Base-by-base conservation (phyloP, 2,329 filamentous ascomycete species). In the Penicillium hordei region DNA sequence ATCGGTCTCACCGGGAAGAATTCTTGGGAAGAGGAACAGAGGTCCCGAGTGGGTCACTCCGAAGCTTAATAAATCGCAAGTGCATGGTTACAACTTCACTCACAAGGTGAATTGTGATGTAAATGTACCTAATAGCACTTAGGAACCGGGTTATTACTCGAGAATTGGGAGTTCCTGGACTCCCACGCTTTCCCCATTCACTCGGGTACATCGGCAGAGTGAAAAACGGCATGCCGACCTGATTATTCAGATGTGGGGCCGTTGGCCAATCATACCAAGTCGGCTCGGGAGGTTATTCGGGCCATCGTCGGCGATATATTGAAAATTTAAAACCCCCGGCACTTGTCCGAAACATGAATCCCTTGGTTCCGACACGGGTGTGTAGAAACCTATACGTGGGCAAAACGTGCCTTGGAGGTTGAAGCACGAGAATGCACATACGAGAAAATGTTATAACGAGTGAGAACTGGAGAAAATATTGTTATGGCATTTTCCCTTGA, bases 271-370 rank as follows among this genome's bases (percentile, higher is more conserved):
- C 44, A 60, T 44, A 54, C 52, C 56, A 48, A 59, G 15, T 46
- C 48, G 58, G 56, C 19, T 60, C 60, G 60, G 64, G 49, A 51
- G 52, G 44, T 62, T 49, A 48, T 44, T 66, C 64, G 64, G 64
- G 23, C 45, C 45, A 50, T 66, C 55, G 52, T 66, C 62, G 64
- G 62, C 29, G 40, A 54, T 61, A 65, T 57, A 42, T 51, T 19
- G 13, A 31, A 54, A 48, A n/a, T 6, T 38, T 38, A 27, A 45
- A 45, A 17, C 12, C 27, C 31, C 50, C 52, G 46, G 55, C 25
- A 40, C 3, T 23, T 45, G 45, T 38, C 64, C 64, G 60, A 66
- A 48, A 38, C 9, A 31, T 51, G 56, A 25, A 53, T 46, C n/a
- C 19, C 27, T 27, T 29, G 17, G 33, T 60, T 40, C 34, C 33